phyloP scores from a whole-genome alignment of 495 filamentous ascomycete species.

The Penicillium macrosclerotiorum region DNA sequence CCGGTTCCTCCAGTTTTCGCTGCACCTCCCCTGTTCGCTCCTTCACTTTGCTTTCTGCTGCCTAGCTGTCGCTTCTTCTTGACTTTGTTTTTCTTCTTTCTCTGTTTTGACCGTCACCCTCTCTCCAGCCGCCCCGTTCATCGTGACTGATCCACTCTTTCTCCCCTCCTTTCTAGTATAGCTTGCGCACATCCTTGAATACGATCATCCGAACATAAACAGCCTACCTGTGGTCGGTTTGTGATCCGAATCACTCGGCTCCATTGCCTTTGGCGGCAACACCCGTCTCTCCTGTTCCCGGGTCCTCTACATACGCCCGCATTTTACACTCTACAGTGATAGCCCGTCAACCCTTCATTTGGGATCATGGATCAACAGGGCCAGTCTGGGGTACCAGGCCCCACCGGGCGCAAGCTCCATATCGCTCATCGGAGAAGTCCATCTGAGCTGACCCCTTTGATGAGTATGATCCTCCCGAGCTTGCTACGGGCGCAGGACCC shows the following conservation, averaged over 20 bases:
- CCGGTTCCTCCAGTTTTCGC: no score
- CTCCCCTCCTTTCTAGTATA: slow-evolving; percentile 25
- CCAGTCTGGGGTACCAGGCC: slow-evolving; percentile 73
- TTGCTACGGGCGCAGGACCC: background rate
- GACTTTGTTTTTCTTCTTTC: background rate
- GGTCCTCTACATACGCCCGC: slow-evolving; percentile 13
- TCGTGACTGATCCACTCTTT: slow-evolving; percentile 31
- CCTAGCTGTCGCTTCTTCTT: background rate
- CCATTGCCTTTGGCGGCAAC: slow-evolving; percentile 25
- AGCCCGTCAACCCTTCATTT: slow-evolving; percentile 18
- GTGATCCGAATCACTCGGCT: slow-evolving; percentile 22
- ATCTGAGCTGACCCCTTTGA: slow-evolving; percentile 94
- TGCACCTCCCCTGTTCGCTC: slow-evolving; percentile 2
- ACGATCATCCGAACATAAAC: slow-evolving; percentile 21
- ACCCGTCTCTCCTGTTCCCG: slow-evolving; percentile 23
- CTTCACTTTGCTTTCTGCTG: slow-evolving; percentile 6
- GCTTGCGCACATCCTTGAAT: slow-evolving; percentile 22
- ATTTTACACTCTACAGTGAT: slow-evolving; percentile 25
- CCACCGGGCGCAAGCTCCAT: slow-evolving; percentile 86
- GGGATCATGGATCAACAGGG: slow-evolving; percentile 79
- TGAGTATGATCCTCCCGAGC: slow-evolving; percentile 72
- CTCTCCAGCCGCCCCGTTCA: background rate
- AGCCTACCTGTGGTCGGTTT: slow-evolving; percentile 27
- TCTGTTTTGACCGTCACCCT: background rate
- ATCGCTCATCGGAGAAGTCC: slow-evolving; percentile 97